phyloP scores from a whole-genome alignment of 2,329 filamentous ascomycete genomes.

The Cordyceps tenuipes region DNA sequence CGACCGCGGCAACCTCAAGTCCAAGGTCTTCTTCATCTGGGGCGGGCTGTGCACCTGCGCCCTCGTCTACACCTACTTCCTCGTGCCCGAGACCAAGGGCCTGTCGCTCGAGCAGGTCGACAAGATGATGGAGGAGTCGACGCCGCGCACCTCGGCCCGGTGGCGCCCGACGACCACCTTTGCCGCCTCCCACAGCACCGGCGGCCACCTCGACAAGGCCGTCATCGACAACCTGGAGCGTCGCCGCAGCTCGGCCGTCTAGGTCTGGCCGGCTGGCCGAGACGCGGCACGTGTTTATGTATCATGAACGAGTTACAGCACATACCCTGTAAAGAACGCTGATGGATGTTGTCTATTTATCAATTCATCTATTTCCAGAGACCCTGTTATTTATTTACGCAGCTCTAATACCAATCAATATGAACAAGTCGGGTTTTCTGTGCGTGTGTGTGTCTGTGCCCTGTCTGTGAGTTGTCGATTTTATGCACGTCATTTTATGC shows the following conservation, averaged over 20 bases:
- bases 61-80: slow-evolving; percentile 62
- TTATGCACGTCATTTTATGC: no score
- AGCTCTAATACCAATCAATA: slow-evolving; percentile 1
- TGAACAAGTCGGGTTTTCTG: neutral
- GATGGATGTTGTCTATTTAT: neutral
- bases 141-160: slow-evolving; percentile 64
- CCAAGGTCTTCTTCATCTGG: slow-evolving; percentile 71
- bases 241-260: slow-evolving; percentile 24
- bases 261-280: slow-evolving; percentile 16
- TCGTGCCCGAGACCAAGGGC: slow-evolving; percentile 68
- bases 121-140: slow-evolving; percentile 83
- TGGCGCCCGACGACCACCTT: slow-evolving; percentile 69
- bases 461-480: no score
- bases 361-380: neutral
- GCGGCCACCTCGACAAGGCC: slow-evolving; percentile 24
- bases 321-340: slow-evolving; percentile 5
- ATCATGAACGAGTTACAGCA: slow-evolving; percentile 5
- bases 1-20: slow-evolving; percentile 55
- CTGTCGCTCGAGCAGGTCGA: slow-evolving; percentile 73
- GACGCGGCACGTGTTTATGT: neutral
- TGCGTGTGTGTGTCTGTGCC: no score
- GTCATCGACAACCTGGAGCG: slow-evolving; percentile 23
- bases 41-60: slow-evolving; percentile 54
- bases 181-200: slow-evolving; percentile 40
- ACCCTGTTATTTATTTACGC: neutral